Conservation (phyloP, 2,329 filamentous ascomycete genomes). For the Arthroderma sp. region DNA sequence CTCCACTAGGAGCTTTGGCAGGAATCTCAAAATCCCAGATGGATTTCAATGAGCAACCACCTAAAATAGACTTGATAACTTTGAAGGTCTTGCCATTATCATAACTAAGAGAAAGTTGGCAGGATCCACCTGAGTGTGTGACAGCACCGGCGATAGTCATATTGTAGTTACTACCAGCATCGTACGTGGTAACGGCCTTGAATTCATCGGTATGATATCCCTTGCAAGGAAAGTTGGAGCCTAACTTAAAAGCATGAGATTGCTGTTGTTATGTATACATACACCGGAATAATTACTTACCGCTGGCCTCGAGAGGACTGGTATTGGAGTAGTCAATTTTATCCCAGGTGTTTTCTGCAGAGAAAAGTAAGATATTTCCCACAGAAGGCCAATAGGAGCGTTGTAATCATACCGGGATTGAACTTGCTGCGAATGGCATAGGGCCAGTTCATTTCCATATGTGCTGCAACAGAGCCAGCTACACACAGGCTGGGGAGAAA, state of each 20-base stretch:
- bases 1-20: conserved; percentile 43
- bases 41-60: conserved; percentile 40
- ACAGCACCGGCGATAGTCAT: conserved; percentile 52
- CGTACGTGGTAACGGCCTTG: conserved; percentile 46
- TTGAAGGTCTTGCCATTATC: conserved; percentile 58
- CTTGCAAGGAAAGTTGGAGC: conserved; percentile 65
- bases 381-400: too few relatives aligned
- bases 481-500: conserved; percentile 5
- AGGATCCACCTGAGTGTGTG: conserved; percentile 57
- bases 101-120: conserved; percentile 63
- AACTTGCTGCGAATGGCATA: conserved; percentile 41
- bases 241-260: conserved; percentile 20
- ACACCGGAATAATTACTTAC: too few relatives aligned
- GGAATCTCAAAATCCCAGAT: conserved; percentile 56
- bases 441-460: conserved; percentile 46
- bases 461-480: conserved; percentile 17
- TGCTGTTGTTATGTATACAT: too few relatives aligned
- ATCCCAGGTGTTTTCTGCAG: not conserved
- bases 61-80: conserved; percentile 51
- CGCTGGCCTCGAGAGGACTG: conserved; percentile 1
- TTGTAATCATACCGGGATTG: conserved; percentile 23
- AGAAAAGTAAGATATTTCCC: not conserved
- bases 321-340: conserved; percentile 4
- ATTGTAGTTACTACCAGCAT: conserved; percentile 48
- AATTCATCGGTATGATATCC: conserved; percentile 43